Conservation (phyloP, 163 green algal genomes). For the Volvox carteri region DNA sequence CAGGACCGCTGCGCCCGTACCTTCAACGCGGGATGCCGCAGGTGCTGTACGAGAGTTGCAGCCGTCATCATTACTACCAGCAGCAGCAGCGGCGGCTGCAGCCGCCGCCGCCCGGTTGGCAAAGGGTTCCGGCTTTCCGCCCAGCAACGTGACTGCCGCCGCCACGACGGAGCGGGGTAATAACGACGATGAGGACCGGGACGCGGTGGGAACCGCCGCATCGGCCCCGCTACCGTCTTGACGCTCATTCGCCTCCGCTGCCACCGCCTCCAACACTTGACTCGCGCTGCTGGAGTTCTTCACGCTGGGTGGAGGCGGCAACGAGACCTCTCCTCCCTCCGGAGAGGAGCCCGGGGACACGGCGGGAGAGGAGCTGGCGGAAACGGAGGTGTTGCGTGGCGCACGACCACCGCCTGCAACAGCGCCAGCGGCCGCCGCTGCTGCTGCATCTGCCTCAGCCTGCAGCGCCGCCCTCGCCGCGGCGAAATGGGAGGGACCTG, state of each 20-base stretch:
- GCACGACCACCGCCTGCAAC: not conserved
- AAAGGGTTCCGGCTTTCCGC: no score
- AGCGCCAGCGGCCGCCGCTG: not conserved
- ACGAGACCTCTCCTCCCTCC: not conserved
- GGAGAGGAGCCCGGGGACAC: no score
- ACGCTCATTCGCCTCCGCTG: no score
- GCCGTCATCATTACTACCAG: no score
- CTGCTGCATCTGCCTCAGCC: not conserved
- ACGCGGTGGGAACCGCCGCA: not conserved
- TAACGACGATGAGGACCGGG: no score
- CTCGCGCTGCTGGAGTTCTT: not conserved
- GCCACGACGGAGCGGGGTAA: no score
- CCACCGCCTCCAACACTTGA: not conserved
- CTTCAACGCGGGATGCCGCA: no score
- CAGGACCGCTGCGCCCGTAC: no score
- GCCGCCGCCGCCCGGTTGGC: no score
- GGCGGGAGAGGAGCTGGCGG: not conserved
- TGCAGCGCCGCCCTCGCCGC: not conserved
- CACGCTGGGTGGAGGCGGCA: not conserved
- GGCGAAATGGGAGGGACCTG: not conserved
- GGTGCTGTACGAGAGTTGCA: no score
- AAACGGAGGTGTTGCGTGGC: not conserved
- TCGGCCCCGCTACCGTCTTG: not conserved
- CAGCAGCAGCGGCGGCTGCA: no score
- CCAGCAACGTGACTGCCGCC: no score